phyloP scores from a whole-genome alignment of 2,329 filamentous ascomycete genomes.

The Xylaria sp. region DNA sequence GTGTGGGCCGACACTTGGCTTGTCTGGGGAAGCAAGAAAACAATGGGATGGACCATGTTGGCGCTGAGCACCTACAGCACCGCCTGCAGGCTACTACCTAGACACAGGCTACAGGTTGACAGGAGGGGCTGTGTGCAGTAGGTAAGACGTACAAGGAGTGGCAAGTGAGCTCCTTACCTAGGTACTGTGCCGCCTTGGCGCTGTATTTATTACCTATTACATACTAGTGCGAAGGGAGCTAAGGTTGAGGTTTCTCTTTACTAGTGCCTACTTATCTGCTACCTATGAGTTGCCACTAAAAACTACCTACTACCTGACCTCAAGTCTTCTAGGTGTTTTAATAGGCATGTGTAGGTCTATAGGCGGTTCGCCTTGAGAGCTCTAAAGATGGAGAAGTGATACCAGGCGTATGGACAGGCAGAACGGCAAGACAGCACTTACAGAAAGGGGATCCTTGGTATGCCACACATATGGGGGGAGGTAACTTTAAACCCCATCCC shows the following conservation, averaged over 20 bases:
- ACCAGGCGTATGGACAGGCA: neutral
- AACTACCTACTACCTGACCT: neutral
- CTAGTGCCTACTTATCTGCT: too few species aligned
- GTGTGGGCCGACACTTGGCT: constrained; percentile 21
- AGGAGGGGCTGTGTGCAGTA: neutral
- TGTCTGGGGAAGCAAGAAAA: constrained; percentile 27
- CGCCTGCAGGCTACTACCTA: neutral
- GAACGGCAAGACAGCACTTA: constrained; percentile 9
- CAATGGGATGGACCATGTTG: constrained; percentile 12
- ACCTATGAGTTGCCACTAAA: neutral
- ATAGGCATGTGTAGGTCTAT: too few species aligned
- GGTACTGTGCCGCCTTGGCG: neutral
- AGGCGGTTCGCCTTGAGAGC: neutral
- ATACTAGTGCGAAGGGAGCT: neutral
- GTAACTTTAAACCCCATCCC: constrained; percentile 15
- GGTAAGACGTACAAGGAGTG: neutral
- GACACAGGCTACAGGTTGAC: neutral
- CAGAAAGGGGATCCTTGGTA: neutral
- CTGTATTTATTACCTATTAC: neutral
- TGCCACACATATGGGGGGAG: neutral
- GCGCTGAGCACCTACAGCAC: constrained; percentile 4
- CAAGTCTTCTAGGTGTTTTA: neutral
- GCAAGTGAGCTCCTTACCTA: neutral
- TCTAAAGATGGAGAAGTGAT: neutral
- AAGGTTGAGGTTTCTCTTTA: too few species aligned